These are phyloP conservation scores for Candida frijolesensis DNA, from an alignment of 1,139 yeast species.

Conservation along the genomic window DNA sequence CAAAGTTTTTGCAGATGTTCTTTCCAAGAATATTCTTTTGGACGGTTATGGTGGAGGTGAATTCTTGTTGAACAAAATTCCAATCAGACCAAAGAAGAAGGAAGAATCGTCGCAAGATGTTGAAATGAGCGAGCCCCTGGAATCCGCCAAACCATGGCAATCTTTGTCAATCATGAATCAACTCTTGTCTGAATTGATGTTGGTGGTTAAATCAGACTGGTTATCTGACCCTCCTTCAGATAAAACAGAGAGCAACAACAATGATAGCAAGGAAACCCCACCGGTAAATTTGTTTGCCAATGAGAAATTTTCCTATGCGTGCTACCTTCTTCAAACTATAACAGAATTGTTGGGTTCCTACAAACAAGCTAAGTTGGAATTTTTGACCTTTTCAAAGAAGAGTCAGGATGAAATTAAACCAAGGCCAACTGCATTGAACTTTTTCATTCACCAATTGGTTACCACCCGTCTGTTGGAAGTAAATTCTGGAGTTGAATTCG, in stretches of 20 bases:
- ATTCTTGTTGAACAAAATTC: constrained; percentile 19
- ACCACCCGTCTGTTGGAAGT: constrained; percentile 50
- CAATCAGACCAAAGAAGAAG: constrained; percentile 19
- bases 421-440: constrained; percentile 74
- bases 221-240: constrained; percentile 30
- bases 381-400: constrained; percentile 70
- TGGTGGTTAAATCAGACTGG: constrained; percentile 55
- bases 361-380: constrained; percentile 78
- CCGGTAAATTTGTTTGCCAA: constrained; percentile 39
- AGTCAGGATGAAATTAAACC: constrained; percentile 46
- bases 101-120: constrained; percentile 28
- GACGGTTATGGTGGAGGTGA: constrained; percentile 45
- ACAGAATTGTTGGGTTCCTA: constrained; percentile 79
- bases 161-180: constrained; percentile 65
- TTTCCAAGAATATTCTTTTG: constrained; percentile 52
- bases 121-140: constrained; percentile 27
- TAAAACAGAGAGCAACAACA: constrained; percentile 19
- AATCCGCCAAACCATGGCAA: constrained; percentile 18
- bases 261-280: constrained; percentile 17
- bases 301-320: constrained; percentile 59
- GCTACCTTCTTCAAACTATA: constrained; percentile 67
- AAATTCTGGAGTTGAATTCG: constrained; percentile 33
- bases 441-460: constrained; percentile 74
- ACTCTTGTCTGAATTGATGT: constrained; percentile 66
- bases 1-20: constrained; percentile 51